Percentiles rank a stretch among this genome's conserved stretches.
phyloP scores from a whole-genome alignment of 352 stramenopile species.

The Phytophthora citrophthora region DNA sequence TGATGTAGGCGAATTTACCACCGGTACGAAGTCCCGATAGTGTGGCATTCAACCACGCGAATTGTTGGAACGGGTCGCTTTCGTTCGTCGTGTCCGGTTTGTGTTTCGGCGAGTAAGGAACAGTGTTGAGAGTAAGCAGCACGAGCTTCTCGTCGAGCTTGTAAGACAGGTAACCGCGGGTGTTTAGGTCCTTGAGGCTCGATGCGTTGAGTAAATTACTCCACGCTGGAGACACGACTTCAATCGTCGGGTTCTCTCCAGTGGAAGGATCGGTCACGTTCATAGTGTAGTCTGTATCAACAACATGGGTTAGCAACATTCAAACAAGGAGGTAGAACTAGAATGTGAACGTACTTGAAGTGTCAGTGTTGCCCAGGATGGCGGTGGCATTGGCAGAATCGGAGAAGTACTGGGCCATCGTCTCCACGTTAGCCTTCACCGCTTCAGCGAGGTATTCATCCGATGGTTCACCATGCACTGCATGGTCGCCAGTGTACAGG shows the following conservation, averaged over 20 bases:
- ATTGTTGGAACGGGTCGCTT: constrained; percentile 89
- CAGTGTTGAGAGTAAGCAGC: constrained; percentile 79
- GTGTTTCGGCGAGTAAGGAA: constrained; percentile 80
- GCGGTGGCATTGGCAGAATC: constrained; percentile 41
- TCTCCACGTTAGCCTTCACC: constrained; percentile 63
- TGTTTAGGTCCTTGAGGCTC: constrained; percentile 60
- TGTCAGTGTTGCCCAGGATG: constrained; percentile 72
- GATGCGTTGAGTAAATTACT: constrained; percentile 45
- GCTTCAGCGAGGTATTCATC: constrained; percentile 59
- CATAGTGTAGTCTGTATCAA: constrained; percentile 64
- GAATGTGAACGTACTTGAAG: constrained; percentile 40
- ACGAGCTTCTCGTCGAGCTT: constrained; percentile 62
- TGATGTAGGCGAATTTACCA: constrained; percentile 77
- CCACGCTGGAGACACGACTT: constrained; percentile 58
- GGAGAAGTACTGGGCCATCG: constrained; percentile 63
- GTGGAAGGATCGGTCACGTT: constrained; percentile 58
- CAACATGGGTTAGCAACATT: constrained; percentile 4
- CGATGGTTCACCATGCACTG: constrained; percentile 51
- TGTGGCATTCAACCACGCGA: constrained; percentile 84
- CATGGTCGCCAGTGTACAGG: constrained; percentile 76
- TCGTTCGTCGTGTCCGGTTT: constrained; percentile 62
- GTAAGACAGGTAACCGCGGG: constrained; percentile 63
- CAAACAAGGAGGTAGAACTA: background rate
- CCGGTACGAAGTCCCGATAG: constrained; percentile 47
- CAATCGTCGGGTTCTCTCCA: constrained; percentile 58